These are phyloP conservation scores for Linnemannia exigua DNA, from an alignment of 192 early-diverging fungal species.

Conservation along the genomic window DNA sequence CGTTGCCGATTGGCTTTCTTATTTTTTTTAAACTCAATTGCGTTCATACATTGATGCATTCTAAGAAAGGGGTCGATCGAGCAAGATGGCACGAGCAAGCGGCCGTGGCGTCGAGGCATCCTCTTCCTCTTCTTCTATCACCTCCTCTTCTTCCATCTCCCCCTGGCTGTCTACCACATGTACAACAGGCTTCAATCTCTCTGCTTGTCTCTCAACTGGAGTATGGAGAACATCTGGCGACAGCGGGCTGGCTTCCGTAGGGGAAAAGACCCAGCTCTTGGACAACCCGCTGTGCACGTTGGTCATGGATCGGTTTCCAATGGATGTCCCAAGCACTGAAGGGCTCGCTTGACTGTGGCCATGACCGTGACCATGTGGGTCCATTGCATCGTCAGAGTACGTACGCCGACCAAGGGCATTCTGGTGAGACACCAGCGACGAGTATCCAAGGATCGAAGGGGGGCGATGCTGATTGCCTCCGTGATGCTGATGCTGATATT, in stretches of 20 bases:
- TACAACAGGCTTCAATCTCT: not conserved
- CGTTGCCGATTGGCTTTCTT: not conserved
- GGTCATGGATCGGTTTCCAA: not conserved
- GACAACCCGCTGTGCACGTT: constrained; percentile 35
- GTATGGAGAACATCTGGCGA: constrained; percentile 9
- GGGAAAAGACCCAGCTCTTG: constrained; percentile 41
- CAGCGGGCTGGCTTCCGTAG: constrained; percentile 23
- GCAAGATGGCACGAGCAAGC: not conserved
- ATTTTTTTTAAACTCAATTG: not conserved
- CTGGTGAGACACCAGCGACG: not conserved
- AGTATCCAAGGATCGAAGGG: constrained; percentile 22
- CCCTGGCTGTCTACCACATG: not conserved
- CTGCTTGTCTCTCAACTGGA: not conserved
- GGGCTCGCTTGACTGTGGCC: not conserved
- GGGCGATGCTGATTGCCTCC: constrained; percentile 14
- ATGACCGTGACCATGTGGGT: not conserved
- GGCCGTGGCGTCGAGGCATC: not conserved
- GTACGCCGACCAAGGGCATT: constrained; percentile 7
- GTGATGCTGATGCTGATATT: not conserved
- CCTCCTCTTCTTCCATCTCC: not conserved
- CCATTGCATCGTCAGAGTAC: constrained; percentile 36
- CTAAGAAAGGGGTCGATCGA: not conserved
- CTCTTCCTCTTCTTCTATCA: not conserved
- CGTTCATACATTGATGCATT: not conserved
- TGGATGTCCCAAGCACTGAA: not conserved